Conservation (phyloP, 345 rosid species). For the Microthlaspi erraticum region DNA sequence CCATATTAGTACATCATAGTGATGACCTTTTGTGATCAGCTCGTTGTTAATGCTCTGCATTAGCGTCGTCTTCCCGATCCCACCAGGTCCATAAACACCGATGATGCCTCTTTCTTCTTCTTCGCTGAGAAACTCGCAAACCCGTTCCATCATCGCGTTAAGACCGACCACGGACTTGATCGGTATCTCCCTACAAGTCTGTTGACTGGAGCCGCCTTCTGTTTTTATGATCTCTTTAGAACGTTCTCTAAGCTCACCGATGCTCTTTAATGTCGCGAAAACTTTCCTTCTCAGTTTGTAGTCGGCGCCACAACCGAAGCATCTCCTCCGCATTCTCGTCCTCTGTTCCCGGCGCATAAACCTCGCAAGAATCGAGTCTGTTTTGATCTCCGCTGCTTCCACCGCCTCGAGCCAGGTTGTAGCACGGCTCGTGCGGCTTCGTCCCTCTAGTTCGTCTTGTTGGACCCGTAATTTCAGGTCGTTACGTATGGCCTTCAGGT, state of each 20-base stretch:
- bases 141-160: slow-evolving; percentile 24
- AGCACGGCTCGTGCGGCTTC: slow-evolving; percentile 30
- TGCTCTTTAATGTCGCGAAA: slow-evolving; percentile 21
- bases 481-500: slow-evolving; percentile 37
- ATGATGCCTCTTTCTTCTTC: slow-evolving; percentile 40
- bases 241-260: slow-evolving; percentile 30
- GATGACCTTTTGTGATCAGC: slow-evolving; percentile 35
- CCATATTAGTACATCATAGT: slow-evolving; percentile 49
- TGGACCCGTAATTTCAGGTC: slow-evolving; percentile 33
- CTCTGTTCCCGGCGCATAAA: slow-evolving; percentile 29
- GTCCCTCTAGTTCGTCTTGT: slow-evolving; percentile 26
- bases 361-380: not conserved
- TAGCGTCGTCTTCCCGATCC: slow-evolving; percentile 46
- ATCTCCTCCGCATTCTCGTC: slow-evolving; percentile 17
- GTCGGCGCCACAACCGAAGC: slow-evolving; percentile 11
- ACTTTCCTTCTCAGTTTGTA: slow-evolving; percentile 32
- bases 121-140: slow-evolving; percentile 26
- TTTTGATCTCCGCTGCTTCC: not conserved
- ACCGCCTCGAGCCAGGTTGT: slow-evolving; percentile 32
- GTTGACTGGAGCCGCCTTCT: slow-evolving; percentile 26
- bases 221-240: slow-evolving; percentile 4
- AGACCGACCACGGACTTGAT: slow-evolving; percentile 28
- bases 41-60: slow-evolving; percentile 46
- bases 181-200: slow-evolving; percentile 32
- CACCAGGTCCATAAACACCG: slow-evolving; percentile 43